Base-by-base conservation (phyloP, 2,329 filamentous ascomycete genomes). In the Talaromyces sp. region DNA sequence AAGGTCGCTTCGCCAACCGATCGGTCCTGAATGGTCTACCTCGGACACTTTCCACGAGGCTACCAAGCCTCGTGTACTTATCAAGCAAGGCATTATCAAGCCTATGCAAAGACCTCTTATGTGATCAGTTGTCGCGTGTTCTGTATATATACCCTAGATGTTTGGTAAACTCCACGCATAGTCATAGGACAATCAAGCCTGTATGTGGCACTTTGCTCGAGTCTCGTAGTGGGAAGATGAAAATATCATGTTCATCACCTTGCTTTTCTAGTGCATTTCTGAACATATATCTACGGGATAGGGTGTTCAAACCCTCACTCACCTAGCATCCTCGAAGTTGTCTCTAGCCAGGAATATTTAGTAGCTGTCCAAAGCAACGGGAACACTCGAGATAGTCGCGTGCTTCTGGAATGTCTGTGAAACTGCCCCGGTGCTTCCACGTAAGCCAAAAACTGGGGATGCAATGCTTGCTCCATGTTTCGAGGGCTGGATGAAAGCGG, bases 1-100 rank as follows among this genome's bases (percentile, higher is more conserved):
- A 81, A 83, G 93, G 58, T 90, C 89, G 67, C 80, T 98, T 63
- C 84, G 93, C 48, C 79, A 97, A 68, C 95, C 95, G 1, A 86
- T 98, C 65, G 95, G 95, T 1, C 91, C 90, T 16, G 93, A 99
- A 77, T 99, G 93, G 93, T 87, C 88, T 69, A 98, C 93, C n/a
- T 97, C 96, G 84, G 87, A 92, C 80, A 92, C 90, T 14, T 95
- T 95, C 83, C 93, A 98, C 81, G 86, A 89, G 69, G 86, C 86
- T 65, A 96, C 90, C 64, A 96, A 93, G 84, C 95, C 95, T 63
- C 86, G 92, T 70, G 85, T 98, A 67, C 82, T 98, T 75, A 81
- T 96, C 75, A 97, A 96, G 82, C 91, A 93, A 79, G 95, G 95
- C 54, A 83, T 96, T 68, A 92, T 99, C 76, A 84, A 86, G 70